These are phyloP conservation scores for Petunia hybrid DNA, from an alignment of 305 asterid species.

Conservation along the genomic window DNA sequence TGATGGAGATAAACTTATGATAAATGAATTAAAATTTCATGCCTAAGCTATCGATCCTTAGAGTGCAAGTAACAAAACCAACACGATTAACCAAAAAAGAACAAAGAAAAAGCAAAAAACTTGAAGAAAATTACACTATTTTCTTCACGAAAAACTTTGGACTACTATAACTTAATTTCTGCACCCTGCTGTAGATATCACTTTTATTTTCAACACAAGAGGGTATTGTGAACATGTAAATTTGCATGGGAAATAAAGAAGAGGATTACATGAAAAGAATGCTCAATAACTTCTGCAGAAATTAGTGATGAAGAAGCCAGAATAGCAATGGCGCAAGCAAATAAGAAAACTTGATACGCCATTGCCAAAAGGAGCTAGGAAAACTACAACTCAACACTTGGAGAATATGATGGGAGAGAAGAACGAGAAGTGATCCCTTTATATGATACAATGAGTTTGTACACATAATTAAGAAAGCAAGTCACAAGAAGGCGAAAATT, in stretches of 20 bases:
- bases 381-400: neutral
- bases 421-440: neutral
- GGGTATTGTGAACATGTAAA: neutral
- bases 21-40: no score
- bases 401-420: conserved; percentile 9
- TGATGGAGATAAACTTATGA: no score
- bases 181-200: neutral
- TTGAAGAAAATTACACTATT: no score
- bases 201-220: neutral
- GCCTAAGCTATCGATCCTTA: no score
- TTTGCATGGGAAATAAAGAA: neutral
- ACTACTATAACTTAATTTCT: neutral
- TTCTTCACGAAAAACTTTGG: no score
- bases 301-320: neutral
- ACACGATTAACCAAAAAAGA: no score
- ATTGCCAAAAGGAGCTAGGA: neutral
- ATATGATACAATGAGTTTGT: conserved; percentile 3
- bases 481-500: neutral
- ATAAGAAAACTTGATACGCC: neutral
- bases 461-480: neutral
- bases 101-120: neutral
- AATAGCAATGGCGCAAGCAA: neutral
- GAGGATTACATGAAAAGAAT: conserved; percentile 16
- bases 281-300: conserved; percentile 23
- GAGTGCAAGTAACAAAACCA: no score